Evolutionary conservation across 2,329 filamentous ascomycete species (phyloP).

Genomic region (Nothopassalora personata): DNA sequence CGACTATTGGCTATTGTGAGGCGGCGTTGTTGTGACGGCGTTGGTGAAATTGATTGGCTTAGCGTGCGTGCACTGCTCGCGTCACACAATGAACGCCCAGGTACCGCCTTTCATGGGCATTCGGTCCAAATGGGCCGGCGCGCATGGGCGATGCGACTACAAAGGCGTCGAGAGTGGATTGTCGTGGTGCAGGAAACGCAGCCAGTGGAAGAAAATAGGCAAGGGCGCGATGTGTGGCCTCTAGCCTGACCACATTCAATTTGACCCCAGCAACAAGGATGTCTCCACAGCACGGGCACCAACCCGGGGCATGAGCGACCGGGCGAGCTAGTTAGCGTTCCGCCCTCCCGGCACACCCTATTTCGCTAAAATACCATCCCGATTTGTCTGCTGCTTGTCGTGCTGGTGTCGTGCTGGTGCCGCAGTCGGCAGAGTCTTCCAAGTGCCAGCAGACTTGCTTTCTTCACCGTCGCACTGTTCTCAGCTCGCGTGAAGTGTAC

Average conservation of each 20-base stretch:
- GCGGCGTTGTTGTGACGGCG: background rate
- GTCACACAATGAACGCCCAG: background rate
- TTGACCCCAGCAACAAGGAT: background rate
- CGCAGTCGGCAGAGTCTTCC: too few species aligned
- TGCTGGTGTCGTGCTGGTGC: background rate
- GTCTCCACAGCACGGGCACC: background rate
- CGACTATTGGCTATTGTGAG: background rate
- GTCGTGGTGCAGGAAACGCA: background rate
- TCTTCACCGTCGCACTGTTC: background rate
- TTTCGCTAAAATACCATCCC: background rate
- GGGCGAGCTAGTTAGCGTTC: background rate
- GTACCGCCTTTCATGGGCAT: background rate
- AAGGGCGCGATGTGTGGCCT: background rate
- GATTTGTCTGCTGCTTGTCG: background rate
- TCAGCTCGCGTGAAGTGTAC: background rate
- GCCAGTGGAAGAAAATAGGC: background rate
- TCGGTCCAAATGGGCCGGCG: background rate
- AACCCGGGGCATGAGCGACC: background rate
- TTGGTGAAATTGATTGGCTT: background rate
- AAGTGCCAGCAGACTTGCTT: too few species aligned
- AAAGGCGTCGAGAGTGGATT: background rate
- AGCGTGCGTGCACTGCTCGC: background rate
- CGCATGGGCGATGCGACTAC: background rate
- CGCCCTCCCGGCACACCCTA: background rate
- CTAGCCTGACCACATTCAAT: background rate